Base-by-base conservation (phyloP, 768 basidiomycete species). In the Pleurotus platypus region DNA sequence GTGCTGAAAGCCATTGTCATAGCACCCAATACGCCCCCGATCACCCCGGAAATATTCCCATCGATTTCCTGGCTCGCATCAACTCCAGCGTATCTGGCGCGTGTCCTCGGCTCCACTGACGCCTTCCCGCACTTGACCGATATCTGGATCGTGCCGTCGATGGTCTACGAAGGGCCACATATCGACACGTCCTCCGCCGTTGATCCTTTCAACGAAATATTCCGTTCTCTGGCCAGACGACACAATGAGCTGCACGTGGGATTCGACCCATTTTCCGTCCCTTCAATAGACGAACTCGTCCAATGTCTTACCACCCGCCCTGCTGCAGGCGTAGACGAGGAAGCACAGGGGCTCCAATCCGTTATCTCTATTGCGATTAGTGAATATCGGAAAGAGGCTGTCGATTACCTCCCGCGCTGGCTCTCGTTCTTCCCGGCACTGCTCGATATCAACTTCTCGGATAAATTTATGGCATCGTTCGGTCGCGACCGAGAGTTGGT, bases 401-500 rank as follows among this genome's bases (percentile, higher is more conserved):
- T 42, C 38, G 51, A 54, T 26, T 39, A 54, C n/a, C 24, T 54
- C 8, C 51, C 51, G 3, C 51, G 37, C 12, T 54, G 51, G 51
- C 39, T 54, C 18, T 54, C 51, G 9, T 54, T 38, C 51, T 54
- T 54, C 39, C 51, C 51, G 22, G 51, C 51, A 4, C 42, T 54
- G 39, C 51, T 40, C n/a, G 51, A 42, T 40, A 42, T 54, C 51
- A 54, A 54, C n/a, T 30, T 54, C 16, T 54, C 51, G 38, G 51
- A 54, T 42, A 40, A 38, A 22, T 54, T 54, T 26, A 22, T 54
- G 16, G 51, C 51, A 15, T 54, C 51, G 4, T 54, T 54, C 39
- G 42, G 38, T 8, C n/a, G 51, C 13, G 37, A 54, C 15, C 5
- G 37, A 42, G 51, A 54, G 39, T 24, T 54, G 22, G 38, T 40